Evolutionary conservation across 1,139 yeast species (phyloP).

Genomic region (Candida smagusa): DNA sequence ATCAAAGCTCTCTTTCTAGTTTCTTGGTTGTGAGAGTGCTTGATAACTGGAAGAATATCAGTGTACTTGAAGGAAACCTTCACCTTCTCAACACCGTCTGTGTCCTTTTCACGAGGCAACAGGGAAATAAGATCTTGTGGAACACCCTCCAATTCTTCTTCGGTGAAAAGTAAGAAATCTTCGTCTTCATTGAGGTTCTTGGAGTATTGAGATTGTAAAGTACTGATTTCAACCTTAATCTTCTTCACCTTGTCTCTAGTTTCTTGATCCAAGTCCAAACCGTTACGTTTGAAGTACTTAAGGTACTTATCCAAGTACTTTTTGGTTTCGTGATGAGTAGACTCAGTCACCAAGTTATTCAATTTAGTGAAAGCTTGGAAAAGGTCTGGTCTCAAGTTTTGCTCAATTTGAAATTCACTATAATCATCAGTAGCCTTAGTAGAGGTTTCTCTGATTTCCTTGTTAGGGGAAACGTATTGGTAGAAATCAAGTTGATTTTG

Average conservation of each 20-base stretch:
- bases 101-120: slow-evolving; percentile 47
- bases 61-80: slow-evolving; percentile 82
- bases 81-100: slow-evolving; percentile 31
- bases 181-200: slow-evolving; percentile 72
- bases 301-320: slow-evolving; percentile 57
- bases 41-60: slow-evolving; percentile 71
- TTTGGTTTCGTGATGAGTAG: slow-evolving; percentile 50
- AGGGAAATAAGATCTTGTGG: slow-evolving; percentile 55
- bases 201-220: slow-evolving; percentile 53
- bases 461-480: slow-evolving; percentile 64
- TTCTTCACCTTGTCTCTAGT: slow-evolving; percentile 54
- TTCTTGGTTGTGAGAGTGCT: slow-evolving; percentile 58
- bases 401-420: slow-evolving; percentile 58
- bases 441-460: slow-evolving; percentile 68
- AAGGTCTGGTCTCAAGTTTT: slow-evolving; percentile 65
- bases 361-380: slow-evolving; percentile 56
- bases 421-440: slow-evolving; percentile 57
- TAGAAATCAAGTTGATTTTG: slow-evolving; percentile 57
- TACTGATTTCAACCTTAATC: slow-evolving; percentile 58
- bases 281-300: slow-evolving; percentile 58
- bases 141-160: slow-evolving; percentile 69
- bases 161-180: slow-evolving; percentile 55
- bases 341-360: slow-evolving; percentile 25
- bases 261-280: slow-evolving; percentile 58
- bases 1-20: slow-evolving; percentile 65